Conservation (phyloP, 2,329 filamentous ascomycete species). For the Colletotrichum scovillei region DNA sequence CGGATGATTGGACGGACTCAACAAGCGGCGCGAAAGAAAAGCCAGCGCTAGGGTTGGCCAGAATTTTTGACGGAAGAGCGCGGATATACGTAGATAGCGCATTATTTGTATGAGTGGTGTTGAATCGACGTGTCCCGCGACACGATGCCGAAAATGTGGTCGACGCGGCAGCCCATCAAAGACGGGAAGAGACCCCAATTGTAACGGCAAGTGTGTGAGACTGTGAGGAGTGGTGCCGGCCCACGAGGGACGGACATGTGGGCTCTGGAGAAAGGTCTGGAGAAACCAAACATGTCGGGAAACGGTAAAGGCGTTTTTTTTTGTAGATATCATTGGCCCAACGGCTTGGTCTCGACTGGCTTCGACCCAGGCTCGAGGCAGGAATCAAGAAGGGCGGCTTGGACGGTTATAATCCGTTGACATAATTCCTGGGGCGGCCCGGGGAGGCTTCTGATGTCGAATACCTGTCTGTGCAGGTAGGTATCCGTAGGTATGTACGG, state of each 20-base stretch:
- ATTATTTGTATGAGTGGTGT: background rate
- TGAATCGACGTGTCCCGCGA: conserved; percentile 8
- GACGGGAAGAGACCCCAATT: background rate
- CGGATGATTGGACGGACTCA: background rate
- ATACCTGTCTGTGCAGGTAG: too few relatives aligned
- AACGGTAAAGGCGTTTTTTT: background rate
- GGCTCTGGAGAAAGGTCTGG: background rate
- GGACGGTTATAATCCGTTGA: background rate
- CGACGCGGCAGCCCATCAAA: conserved; percentile 23
- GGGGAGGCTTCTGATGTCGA: background rate
- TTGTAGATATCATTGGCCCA: background rate
- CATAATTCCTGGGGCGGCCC: background rate
- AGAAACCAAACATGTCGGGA: background rate
- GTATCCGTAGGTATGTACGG: background rate
- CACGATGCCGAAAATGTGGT: background rate
- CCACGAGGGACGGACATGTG: background rate
- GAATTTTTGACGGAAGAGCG: background rate
- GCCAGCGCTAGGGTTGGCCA: background rate
- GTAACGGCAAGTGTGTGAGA: conserved; percentile 25
- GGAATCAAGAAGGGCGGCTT: background rate
- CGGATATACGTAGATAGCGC: background rate
- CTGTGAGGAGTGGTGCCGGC: conserved; percentile 4
- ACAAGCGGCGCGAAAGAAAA: background rate
- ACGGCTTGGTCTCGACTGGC: background rate
- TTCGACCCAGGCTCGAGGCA: too few relatives aligned